phyloP scores from a whole-genome alignment of 1,139 yeast genomes.

The Yamadazyma songkhlaensis region DNA sequence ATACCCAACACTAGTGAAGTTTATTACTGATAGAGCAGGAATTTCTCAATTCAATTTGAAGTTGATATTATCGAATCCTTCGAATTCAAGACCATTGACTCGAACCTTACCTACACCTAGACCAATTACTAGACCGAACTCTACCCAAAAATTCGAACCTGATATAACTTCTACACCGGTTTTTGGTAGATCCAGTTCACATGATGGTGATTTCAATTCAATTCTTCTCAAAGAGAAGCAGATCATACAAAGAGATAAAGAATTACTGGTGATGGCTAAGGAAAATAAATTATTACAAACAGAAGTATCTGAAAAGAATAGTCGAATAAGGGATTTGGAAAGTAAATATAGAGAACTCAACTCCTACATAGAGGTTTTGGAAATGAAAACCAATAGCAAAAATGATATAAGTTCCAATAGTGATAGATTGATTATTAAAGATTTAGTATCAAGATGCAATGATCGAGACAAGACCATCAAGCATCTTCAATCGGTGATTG shows the following conservation, averaged over 20 bases:
- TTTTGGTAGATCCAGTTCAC: neutral
- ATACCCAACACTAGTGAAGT: conserved; percentile 19
- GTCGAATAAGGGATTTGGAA: conserved; percentile 18
- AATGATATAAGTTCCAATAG: conserved; percentile 4
- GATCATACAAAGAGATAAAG: conserved; percentile 15
- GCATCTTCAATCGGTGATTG: conserved; percentile 21
- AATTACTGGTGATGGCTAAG: conserved; percentile 9
- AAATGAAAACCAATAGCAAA: conserved; percentile 14
- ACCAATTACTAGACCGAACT: conserved; percentile 1
- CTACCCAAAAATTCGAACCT: neutral
- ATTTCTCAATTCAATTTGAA: conserved; percentile 14
- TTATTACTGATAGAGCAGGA: conserved; percentile 24
- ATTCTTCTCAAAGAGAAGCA: conserved; percentile 13
- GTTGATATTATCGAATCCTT: conserved; percentile 7
- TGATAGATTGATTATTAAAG: conserved; percentile 10
- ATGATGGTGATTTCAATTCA: neutral
- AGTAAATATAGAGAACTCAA: conserved; percentile 18
- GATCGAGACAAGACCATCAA: conserved; percentile 22
- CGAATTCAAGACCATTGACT: neutral
- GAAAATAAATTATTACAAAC: conserved; percentile 14
- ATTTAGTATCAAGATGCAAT: conserved; percentile 13
- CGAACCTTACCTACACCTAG: neutral
- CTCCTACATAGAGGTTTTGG: conserved; percentile 20
- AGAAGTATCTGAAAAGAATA: conserved; percentile 9
- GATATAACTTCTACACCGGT: conserved; percentile 9